Percentiles rank a stretch among this genome's conserved stretches.
Evolutionary conservation across 108 stramenopile genomes (phyloP).

Genomic region (Aurantiochytrium sp.): DNA sequence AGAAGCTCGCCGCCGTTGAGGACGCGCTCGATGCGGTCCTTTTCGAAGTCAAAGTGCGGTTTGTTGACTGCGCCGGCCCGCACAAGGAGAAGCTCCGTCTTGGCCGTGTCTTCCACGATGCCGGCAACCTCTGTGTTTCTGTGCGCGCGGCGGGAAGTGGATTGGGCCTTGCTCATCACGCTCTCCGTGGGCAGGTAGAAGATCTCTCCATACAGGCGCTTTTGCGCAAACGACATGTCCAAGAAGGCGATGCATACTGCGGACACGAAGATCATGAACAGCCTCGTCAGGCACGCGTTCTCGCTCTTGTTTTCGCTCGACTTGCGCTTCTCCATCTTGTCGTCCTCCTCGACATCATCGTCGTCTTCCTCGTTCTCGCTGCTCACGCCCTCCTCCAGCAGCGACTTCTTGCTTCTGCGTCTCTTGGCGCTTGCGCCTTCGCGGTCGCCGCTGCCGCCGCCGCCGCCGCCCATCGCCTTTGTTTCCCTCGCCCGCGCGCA

Average conservation of each 20-base stretch:
- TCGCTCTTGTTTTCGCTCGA: background rate
- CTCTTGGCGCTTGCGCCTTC: background rate
- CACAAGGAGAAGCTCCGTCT: background rate
- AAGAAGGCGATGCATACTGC: background rate
- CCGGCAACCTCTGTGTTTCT: too few species aligned
- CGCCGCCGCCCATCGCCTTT: too few species aligned
- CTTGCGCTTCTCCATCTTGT: background rate
- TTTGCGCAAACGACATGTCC: background rate
- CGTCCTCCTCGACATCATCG: background rate
- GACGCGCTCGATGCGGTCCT: background rate
- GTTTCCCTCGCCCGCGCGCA: too few species aligned
- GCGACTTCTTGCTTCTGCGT: background rate
- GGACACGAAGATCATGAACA: background rate
- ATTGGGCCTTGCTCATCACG: background rate
- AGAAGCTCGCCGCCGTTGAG: background rate
- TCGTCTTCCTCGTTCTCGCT: background rate
- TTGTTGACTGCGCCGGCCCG: background rate
- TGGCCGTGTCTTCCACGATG: background rate
- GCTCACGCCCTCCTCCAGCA: background rate
- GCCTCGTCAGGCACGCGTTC: background rate
- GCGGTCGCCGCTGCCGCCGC: background rate
- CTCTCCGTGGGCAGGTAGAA: background rate
- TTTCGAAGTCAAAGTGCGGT: constrained; percentile 13
- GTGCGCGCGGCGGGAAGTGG: background rate
- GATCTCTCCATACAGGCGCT: background rate